phyloP scores from a whole-genome alignment of 225 moss, liverwort and hornwort genomes.

The Lunularia cruciata region DNA sequence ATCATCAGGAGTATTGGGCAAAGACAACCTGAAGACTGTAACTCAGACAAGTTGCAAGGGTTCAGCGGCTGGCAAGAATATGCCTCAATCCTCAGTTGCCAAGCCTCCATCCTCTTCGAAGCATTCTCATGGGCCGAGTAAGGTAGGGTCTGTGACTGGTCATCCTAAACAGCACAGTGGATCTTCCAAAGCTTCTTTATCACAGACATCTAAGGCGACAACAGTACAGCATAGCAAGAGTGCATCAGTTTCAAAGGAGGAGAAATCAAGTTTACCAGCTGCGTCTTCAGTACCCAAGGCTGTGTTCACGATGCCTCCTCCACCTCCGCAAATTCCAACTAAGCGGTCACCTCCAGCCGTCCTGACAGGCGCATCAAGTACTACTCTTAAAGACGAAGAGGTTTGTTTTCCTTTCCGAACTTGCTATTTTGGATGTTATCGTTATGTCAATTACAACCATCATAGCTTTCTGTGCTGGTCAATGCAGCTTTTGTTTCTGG shows the following conservation, averaged over 20 bases:
- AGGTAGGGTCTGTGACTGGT: slow-evolving; percentile 6
- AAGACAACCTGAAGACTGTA: slow-evolving; percentile 32
- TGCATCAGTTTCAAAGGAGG: slow-evolving; percentile 36
- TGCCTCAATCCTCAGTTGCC: slow-evolving; percentile 12
- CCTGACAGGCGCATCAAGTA: slow-evolving; percentile 26
- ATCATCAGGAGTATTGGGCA: slow-evolving; percentile 17
- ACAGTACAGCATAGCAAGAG: slow-evolving; percentile 25
- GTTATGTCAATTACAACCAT: too few relatives aligned
- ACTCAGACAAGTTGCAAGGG: slow-evolving; percentile 27
- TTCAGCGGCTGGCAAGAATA: slow-evolving; percentile 22
- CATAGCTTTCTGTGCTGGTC: too few relatives aligned
- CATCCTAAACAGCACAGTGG: slow-evolving; percentile 26
- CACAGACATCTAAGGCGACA: slow-evolving; percentile 13
- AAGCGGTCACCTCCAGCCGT: slow-evolving; percentile 48
- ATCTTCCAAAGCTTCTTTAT: slow-evolving; percentile 19
- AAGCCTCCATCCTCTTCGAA: slow-evolving; percentile 46
- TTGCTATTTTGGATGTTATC: too few relatives aligned
- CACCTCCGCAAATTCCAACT: slow-evolving; percentile 34
- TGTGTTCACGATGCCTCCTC: slow-evolving; percentile 43
- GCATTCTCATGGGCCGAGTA: slow-evolving; percentile 13
- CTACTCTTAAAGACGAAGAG: slow-evolving; percentile 58
- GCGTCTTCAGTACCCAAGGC: slow-evolving; percentile 37
- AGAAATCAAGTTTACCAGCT: slow-evolving; percentile 35
- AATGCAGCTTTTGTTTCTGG: too few relatives aligned
- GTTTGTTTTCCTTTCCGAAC: slow-evolving; percentile 24